phyloP scores from a whole-genome alignment of 192 early-diverging fungal genomes.

The Umbelopsis sp. region DNA sequence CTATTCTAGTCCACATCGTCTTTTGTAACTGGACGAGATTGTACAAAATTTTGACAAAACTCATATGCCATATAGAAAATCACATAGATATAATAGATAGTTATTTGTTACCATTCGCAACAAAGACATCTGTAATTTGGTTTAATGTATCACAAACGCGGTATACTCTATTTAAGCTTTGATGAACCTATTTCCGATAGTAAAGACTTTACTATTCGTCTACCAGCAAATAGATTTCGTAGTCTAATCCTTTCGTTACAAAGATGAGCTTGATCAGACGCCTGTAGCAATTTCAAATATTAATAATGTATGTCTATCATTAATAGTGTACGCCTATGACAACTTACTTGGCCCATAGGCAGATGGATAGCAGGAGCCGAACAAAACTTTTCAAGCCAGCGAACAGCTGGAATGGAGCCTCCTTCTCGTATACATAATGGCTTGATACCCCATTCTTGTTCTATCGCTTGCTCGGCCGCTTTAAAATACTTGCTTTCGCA shows the following conservation, averaged over 20 bases:
- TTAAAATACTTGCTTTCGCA: constrained; percentile 65
- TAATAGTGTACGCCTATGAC: not conserved
- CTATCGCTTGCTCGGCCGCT: constrained; percentile 68
- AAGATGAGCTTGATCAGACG: constrained; percentile 79
- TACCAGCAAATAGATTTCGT: constrained; percentile 68
- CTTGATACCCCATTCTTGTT: constrained; percentile 59
- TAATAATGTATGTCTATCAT: not conserved
- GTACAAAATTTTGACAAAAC: constrained; percentile 16
- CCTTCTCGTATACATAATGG: constrained; percentile 79
- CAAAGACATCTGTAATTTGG: not conserved
- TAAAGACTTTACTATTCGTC: constrained; percentile 58
- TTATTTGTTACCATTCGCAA: not conserved
- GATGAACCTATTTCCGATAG: constrained; percentile 19
- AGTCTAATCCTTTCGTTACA: constrained; percentile 77
- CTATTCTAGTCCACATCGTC: not conserved
- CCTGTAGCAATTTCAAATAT: constrained; percentile 34
- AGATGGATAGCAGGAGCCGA: constrained; percentile 70
- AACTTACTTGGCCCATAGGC: constrained; percentile 69
- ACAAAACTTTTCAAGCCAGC: constrained; percentile 71
- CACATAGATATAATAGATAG: not conserved
- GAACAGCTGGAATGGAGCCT: constrained; percentile 76
- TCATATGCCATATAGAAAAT: not conserved
- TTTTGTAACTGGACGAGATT: not conserved
- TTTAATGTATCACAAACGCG: not conserved
- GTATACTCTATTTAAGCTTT: not conserved